Evolutionary conservation across 2,329 filamentous ascomycete species (phyloP), one percentile per base, ranked within the genome.

Genomic region (Colletotrichum musicola): DNA sequence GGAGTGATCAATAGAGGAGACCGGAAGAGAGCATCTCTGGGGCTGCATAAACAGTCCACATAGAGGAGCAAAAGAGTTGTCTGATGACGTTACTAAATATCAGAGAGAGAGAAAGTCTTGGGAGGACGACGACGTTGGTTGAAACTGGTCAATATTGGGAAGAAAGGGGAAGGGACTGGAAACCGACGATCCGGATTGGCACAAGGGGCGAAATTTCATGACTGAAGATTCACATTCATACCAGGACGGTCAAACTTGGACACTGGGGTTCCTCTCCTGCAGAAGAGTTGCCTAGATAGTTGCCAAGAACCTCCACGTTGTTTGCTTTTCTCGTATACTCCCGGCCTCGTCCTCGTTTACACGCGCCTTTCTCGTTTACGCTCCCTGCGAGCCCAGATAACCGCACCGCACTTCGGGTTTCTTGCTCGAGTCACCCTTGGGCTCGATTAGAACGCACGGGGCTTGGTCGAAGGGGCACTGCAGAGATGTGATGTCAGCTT

Each of bases 151-250:
- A 49, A 27, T 44, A 49, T 44, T 59, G 55, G 35, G 44, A 44
- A 35, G 65, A 42, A 59, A 60, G 50, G 49, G 50, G 50, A 49
- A 35, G 35, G 54, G 38, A 46, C 59, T 54, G 25, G 22, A 42
- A 49, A 59, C 44, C 54, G 55, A 49, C 40, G 42, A 35, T 44
- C 60, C 12, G 55, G 44, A 55, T 46, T 35, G 51, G 67, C 27
- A 46, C 20, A 57, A 57, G 44, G 51, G 64, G 54, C 56, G 51
- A 58, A 14, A 47, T 25, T 18, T 68, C 51, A 69, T 50, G 67
- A 69, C 63, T 69, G 63, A 68, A 68, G 67, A 54, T 62, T 69
- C 54, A 66, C 57, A 44, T 58, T 68, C 67, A 69, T 63, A 68
- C 67, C 67, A 68, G 46, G 44, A 56, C 27, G 47, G 38, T 42